A percentile compares a stretch with the other conserved stretches of the same genome.
Evolutionary conservation across 306 rosid species (phyloP).

Genomic region (Malus asiatica): DNA sequence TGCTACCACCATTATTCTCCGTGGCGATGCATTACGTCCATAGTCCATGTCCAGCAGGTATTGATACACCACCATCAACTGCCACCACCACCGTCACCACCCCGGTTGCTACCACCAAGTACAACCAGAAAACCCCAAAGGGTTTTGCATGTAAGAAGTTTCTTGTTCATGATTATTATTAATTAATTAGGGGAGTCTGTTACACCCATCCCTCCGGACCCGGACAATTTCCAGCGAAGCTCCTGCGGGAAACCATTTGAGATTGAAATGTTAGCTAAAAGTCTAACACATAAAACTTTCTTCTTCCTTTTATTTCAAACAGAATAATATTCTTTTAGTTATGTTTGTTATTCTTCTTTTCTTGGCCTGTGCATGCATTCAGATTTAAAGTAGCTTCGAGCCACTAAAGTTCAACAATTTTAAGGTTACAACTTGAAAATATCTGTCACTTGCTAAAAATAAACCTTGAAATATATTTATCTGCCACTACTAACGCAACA

Average conservation of each 20-base stretch:
- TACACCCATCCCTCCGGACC: constrained; percentile 34
- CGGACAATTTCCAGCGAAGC: constrained; percentile 31
- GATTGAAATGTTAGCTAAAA: neutral
- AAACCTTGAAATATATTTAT: neutral
- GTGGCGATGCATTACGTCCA: neutral
- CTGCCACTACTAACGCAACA: neutral
- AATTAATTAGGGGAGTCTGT: neutral
- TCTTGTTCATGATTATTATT: constrained; percentile 20
- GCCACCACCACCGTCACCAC: neutral
- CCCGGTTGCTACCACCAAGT: neutral
- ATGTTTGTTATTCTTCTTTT: neutral
- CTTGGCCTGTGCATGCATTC: neutral
- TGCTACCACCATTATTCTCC: constrained; percentile 64
- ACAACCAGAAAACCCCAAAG: neutral
- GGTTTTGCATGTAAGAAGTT: constrained; percentile 5
- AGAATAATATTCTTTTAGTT: neutral
- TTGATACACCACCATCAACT: constrained; percentile 7
- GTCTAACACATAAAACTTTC: neutral
- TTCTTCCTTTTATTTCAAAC: neutral
- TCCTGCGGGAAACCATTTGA: neutral
- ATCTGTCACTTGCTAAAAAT: neutral
- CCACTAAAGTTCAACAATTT: neutral
- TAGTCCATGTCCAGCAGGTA: constrained; percentile 26
- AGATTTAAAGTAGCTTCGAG: neutral
- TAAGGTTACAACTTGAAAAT: neutral